Percentiles rank a stretch among this genome's conserved stretches.
Conservation (phyloP, 148 eudicot species). For the Cornus controversa region DNA sequence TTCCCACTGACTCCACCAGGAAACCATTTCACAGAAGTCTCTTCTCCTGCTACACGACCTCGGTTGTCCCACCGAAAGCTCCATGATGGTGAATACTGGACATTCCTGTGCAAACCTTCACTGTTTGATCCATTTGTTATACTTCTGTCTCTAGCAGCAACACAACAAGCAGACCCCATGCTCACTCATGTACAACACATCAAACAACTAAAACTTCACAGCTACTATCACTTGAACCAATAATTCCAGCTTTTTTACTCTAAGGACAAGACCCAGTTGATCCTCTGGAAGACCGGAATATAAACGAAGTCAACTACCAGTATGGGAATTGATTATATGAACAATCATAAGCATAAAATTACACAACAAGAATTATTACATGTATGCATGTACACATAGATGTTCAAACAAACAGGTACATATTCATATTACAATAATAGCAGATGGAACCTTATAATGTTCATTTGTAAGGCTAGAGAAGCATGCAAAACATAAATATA, state of each 20-base stretch:
- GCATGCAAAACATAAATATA: neutral
- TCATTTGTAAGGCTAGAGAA: neutral
- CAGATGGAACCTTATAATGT: neutral
- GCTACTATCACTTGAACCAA: conserved; percentile 12
- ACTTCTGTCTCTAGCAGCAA: conserved; percentile 80
- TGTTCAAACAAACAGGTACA: neutral
- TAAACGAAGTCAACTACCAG: neutral
- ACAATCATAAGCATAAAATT: neutral
- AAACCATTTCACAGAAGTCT: conserved; percentile 58
- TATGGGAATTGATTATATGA: neutral
- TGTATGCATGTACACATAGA: neutral
- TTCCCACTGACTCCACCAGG: conserved; percentile 55
- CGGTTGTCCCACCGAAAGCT: conserved; percentile 97
- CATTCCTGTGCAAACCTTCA: conserved; percentile 62
- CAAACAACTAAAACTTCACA: conserved; percentile 15
- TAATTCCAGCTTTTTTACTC: conserved; percentile 3
- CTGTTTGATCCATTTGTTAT: conserved; percentile 57
- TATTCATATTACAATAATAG: neutral
- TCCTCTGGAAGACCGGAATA: conserved; percentile 5
- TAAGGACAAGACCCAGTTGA: neutral
- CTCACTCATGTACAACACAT: conserved; percentile 30
- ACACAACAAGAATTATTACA: neutral
- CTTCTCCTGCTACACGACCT: conserved; percentile 91
- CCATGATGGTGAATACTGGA: conserved; percentile 86
- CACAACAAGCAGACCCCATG: conserved; percentile 97